Conservation (phyloP, 371 early-diverging fungal genomes). For the Sporodiniella umbellata region DNA sequence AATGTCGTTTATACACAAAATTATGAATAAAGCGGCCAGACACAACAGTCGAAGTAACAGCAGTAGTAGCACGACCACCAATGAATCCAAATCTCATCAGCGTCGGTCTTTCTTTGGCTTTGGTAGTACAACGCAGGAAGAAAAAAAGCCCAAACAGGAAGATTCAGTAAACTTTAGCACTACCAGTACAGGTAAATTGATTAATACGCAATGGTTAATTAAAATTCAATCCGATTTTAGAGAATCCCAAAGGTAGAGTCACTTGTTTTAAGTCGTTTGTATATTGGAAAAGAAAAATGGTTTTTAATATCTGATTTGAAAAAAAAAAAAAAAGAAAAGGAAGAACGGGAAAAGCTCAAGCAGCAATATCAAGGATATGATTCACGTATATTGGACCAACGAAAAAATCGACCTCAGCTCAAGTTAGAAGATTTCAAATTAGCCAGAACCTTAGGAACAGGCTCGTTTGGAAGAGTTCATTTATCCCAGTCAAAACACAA, state of each 20-base stretch:
- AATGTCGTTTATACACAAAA: constrained; percentile 24
- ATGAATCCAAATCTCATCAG: constrained; percentile 15
- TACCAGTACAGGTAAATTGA: not conserved
- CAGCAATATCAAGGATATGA: constrained; percentile 10
- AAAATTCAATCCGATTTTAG: too few species aligned
- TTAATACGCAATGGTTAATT: too few species aligned
- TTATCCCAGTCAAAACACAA: constrained; percentile 83
- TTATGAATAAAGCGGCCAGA: constrained; percentile 22
- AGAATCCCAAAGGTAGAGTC: too few species aligned
- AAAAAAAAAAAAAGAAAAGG: not conserved
- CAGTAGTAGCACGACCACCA: not conserved
- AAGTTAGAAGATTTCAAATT: constrained; percentile 68
- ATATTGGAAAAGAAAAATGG: not conserved
- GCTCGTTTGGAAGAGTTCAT: constrained; percentile 97
- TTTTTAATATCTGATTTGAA: not conserved
- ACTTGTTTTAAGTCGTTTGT: too few species aligned
- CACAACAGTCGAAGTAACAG: constrained; percentile 5
- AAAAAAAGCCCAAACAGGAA: constrained; percentile 3
- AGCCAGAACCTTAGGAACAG: constrained; percentile 90
- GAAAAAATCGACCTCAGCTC: constrained; percentile 46
- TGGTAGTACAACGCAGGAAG: constrained; percentile 5
- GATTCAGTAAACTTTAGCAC: not conserved
- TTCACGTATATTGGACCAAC: constrained; percentile 13
- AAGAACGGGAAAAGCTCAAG: not conserved
- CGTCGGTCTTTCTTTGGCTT: constrained; percentile 31